Evolutionary conservation across 1,139 yeast genomes (phyloP), one percentile per base, ranked within the genome.

Genomic region (Lizanozyma gosingica): DNA sequence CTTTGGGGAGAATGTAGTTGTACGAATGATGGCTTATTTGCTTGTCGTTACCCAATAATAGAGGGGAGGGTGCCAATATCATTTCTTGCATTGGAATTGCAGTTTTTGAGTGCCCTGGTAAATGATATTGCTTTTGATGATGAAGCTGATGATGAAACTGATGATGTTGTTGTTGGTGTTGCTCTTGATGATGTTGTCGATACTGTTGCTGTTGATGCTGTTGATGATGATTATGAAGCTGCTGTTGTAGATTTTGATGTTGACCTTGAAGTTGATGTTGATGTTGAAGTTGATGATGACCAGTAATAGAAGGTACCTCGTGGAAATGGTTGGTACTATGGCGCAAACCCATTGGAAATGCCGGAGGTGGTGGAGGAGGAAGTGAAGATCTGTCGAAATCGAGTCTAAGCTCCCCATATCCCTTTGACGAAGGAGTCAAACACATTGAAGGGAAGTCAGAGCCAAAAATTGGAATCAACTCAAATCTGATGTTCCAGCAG

Each of bases 401-500:
- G 14, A 35, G 17, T 16, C 35, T 59, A 45, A 83, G 67, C 58
- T 78, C 76, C 1, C 94, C 94, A 61, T 78, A 85, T 3, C 87
- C 88, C 4, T 64, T 63, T 47, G 80, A 82, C 41, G 62, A 62
- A 0, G 94, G 94, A 44, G 60, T 65, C 42, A 83, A 65, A 56
- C 97, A 90, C 43, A 73, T 69, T 33, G 67, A 71, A 1, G 94
- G 90, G 56, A 88, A 90, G 35, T 66, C 71, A 3, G 63, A 62
- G 2, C 97, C 97, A 62, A 88, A 88, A 11, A 88, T 54, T 1
- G 97, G 96, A 35, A 87, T 73, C 49, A 88, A 65, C 35, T 85
- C 78, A 58, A 68, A 83, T 44, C 97, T 67, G 38, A 90, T 83
- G 46, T 80, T 76, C 59, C 75, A 87, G 60, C 95, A 85, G 51